Conservation (phyloP, 2,329 filamentous ascomycete genomes). For the Xylariaceae sp. region DNA sequence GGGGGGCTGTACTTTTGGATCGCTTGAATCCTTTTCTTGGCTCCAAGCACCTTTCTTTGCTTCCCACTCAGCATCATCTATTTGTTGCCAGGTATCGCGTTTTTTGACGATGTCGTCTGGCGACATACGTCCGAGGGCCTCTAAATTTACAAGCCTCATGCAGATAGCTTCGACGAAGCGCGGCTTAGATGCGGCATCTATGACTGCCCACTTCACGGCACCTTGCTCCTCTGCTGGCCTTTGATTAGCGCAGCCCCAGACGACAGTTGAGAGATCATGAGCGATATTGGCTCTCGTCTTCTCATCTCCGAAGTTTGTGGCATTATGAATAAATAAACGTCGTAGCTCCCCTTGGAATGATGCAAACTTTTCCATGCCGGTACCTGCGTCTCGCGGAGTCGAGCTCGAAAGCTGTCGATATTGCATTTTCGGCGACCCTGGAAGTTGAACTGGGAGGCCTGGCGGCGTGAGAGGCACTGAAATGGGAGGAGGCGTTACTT, state of each 20-base stretch:
- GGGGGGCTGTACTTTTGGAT: constrained; percentile 23
- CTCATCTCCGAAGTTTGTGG: constrained; percentile 1
- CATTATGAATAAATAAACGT: constrained; percentile 10
- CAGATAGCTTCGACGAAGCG: constrained; percentile 25
- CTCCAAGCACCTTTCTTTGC: constrained; percentile 4
- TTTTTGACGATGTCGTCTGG: constrained; percentile 7
- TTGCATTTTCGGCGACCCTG: constrained; percentile 13
- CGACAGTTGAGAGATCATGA: constrained; percentile 8
- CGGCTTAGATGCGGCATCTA: constrained; percentile 11
- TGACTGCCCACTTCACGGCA: constrained; percentile 16
- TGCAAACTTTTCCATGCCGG: constrained; percentile 9
- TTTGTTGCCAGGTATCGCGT: constrained; percentile 5
- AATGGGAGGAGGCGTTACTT: background rate
- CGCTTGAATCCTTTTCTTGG: constrained; percentile 2
- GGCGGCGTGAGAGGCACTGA: background rate
- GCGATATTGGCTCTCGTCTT: constrained; percentile 10
- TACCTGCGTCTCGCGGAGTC: background rate
- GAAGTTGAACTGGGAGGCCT: constrained; percentile 7
- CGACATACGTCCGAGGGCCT: constrained; percentile 17
- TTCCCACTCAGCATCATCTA: constrained; percentile 16
- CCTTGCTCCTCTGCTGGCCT: constrained; percentile 4
- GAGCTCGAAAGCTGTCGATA: constrained; percentile 1
- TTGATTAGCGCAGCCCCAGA: constrained; percentile 12
- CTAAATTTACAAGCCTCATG: constrained; percentile 12
- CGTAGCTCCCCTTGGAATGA: constrained; percentile 20